phyloP scores from a whole-genome alignment of 768 basidiomycete genomes.

The Phanerochaete carnosa region DNA sequence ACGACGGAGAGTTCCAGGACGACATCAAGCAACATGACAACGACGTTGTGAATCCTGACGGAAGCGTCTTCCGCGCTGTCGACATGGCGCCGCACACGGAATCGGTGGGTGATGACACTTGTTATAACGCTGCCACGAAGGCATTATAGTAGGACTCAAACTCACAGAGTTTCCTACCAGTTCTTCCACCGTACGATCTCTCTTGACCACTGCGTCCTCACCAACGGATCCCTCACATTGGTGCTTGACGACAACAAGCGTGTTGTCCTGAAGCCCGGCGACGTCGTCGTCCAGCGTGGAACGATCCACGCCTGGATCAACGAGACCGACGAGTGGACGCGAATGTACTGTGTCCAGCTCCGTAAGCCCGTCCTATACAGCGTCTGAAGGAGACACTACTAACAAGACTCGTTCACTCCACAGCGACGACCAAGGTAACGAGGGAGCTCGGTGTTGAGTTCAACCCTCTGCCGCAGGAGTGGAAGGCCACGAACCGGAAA shows the following conservation, averaged over 20 bases:
- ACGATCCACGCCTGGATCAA: slow-evolving; percentile 26
- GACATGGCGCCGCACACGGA: slow-evolving; percentile 17
- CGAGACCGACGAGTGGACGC: slow-evolving; percentile 23
- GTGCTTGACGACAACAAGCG: slow-evolving; percentile 22
- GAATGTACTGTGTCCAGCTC: slow-evolving; percentile 22
- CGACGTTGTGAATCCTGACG: slow-evolving; percentile 10
- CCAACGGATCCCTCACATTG: slow-evolving; percentile 18
- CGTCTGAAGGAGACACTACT: not conserved
- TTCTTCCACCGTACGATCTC: slow-evolving; percentile 20
- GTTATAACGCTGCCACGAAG: not conserved
- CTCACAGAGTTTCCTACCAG: slow-evolving; percentile 2
- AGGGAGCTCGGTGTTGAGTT: not conserved
- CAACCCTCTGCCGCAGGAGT: not conserved
- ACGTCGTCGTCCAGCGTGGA: slow-evolving; percentile 23
- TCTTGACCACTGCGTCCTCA: slow-evolving; percentile 23
- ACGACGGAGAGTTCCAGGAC: slow-evolving; percentile 8
- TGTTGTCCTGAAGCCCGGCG: slow-evolving; percentile 19
- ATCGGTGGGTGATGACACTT: slow-evolving; percentile 10
- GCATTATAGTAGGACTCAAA: too few relatives aligned
- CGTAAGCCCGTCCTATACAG: slow-evolving; percentile 7
- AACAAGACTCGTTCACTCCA: too few relatives aligned
- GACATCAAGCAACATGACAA: slow-evolving; percentile 7
- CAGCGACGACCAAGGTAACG: not conserved
- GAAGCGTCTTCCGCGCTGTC: slow-evolving; percentile 14
- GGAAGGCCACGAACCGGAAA: not conserved